These are phyloP conservation scores for Trichoderma parareesei DNA, from an alignment of 495 filamentous ascomycete genomes.

Conservation along the genomic window DNA sequence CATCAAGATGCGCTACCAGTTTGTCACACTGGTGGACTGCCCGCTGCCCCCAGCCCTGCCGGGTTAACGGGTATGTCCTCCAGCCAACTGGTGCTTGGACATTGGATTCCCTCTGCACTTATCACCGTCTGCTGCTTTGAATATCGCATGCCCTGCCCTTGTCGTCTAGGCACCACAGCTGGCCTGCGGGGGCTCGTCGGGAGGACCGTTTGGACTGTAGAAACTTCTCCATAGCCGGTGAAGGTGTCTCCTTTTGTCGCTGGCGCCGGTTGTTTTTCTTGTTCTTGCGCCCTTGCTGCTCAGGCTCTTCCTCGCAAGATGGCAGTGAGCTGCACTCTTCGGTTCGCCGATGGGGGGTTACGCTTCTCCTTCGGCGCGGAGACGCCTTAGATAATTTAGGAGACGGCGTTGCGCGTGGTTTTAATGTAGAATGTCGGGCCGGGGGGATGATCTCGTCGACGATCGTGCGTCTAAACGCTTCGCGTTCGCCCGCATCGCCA, in stretches of 20 bases:
- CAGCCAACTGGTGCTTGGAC: neutral
- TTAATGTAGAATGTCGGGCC: neutral
- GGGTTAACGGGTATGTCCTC: slow-evolving; percentile 1
- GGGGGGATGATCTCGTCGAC: too few species aligned
- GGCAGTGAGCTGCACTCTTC: neutral
- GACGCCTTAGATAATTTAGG: neutral
- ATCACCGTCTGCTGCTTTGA: neutral
- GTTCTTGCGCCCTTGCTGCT: neutral
- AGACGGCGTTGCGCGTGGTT: neutral
- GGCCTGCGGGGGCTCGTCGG: neutral
- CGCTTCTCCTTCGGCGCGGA: neutral
- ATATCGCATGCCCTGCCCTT: neutral
- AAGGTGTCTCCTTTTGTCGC: neutral
- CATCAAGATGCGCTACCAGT: neutral
- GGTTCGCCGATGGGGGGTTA: neutral
- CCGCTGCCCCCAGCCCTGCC: slow-evolving; percentile 7
- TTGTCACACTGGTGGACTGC: neutral
- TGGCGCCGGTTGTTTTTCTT: neutral
- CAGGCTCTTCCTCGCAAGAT: neutral
- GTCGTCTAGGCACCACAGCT: neutral
- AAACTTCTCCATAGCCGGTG: neutral
- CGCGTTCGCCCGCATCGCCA: neutral
- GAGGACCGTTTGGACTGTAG: neutral
- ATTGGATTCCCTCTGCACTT: neutral
- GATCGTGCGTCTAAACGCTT: neutral